Evolutionary conservation across 1,139 yeast species (phyloP).

Genomic region (Fermentozyma sake): DNA sequence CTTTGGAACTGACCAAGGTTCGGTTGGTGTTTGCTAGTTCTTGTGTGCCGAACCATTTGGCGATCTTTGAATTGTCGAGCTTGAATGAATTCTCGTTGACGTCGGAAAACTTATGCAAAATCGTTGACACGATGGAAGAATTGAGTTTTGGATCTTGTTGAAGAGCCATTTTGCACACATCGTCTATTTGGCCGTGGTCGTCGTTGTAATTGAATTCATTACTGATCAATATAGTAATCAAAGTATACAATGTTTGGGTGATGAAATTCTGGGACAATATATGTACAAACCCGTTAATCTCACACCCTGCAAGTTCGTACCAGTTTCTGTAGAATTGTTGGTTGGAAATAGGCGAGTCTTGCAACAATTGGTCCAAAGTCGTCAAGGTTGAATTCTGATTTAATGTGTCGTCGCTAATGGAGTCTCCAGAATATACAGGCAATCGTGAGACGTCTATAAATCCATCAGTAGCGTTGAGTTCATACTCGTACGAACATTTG

Average conservation of each 20-base stretch:
- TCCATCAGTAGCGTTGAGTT: conserved; percentile 42
- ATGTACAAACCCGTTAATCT: conserved; percentile 32
- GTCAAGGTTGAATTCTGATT: neutral
- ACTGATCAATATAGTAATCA: conserved; percentile 50
- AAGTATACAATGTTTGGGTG: conserved; percentile 32
- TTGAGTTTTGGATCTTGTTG: conserved; percentile 14
- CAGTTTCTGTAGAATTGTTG: conserved; percentile 51
- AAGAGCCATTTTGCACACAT: conserved; percentile 15
- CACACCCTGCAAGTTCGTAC: conserved; percentile 56
- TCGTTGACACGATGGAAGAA: conserved; percentile 37
- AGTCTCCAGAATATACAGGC: conserved; percentile 37
- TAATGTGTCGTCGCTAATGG: conserved; percentile 20
- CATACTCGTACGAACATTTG: conserved; percentile 46
- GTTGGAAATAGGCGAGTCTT: conserved; percentile 52
- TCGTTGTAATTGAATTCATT: conserved; percentile 27
- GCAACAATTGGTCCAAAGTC: conserved; percentile 36
- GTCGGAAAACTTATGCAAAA: conserved; percentile 39
- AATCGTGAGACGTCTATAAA: conserved; percentile 36
- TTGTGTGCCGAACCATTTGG: conserved; percentile 58
- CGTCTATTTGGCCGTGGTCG: conserved; percentile 17
- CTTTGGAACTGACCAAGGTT: conserved; percentile 31
- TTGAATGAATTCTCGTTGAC: conserved; percentile 17
- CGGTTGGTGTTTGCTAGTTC: conserved; percentile 37
- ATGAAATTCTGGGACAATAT: conserved; percentile 19
- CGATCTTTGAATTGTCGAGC: conserved; percentile 37